Base-by-base conservation (phyloP, 441 rosid species). In the Pelargonium citronellum region DNA sequence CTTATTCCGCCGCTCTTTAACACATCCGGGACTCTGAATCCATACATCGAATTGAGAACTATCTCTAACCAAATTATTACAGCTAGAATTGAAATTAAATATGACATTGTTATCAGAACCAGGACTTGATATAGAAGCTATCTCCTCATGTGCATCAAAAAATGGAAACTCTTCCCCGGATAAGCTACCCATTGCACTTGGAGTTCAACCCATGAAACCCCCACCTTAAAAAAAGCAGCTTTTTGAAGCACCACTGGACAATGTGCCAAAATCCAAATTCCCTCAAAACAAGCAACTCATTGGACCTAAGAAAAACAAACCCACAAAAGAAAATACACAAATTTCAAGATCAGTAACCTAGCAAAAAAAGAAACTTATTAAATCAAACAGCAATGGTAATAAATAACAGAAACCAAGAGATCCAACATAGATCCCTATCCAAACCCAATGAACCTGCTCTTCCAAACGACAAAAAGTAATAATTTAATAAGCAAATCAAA, bases 391-490 rank as follows among this genome's bases (percentile, higher is more conserved):
- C 47, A 76, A 60, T 55, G 66, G 53, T 71, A 73, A 71, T 43
- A 76, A 74, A 68, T 70, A 72, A 72, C 77, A 68, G 63, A 83
- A 84, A 79, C 81, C 86, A 77, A 82, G 78, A 82, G 83, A 92
- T 85, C 91, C 85, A 84, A 83, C 89, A 84, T 81, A 81, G 94
- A 89, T 93, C 91, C 96, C 95, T 78, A 86, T 82, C 87, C 82
- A 85, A 49, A 78, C 76, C 76, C 91, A 87, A 75, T 85, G 95
- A 85, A 89, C 84, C 78, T 79, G 67, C 82, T 66, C 86, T 69
- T 19, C 66, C 64, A 70, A 10, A 68, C 70, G 30, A 24, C 66
- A 30, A 69, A 71, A 67, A 71, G 41, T 27, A 67, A 68, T n/a
- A 74, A 30, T 74, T 71, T 49, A 77, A 64, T 30, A 76, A 22